Base-by-base conservation (phyloP, 768 basidiomycete genomes). In the Rhizopogon rudus region DNA sequence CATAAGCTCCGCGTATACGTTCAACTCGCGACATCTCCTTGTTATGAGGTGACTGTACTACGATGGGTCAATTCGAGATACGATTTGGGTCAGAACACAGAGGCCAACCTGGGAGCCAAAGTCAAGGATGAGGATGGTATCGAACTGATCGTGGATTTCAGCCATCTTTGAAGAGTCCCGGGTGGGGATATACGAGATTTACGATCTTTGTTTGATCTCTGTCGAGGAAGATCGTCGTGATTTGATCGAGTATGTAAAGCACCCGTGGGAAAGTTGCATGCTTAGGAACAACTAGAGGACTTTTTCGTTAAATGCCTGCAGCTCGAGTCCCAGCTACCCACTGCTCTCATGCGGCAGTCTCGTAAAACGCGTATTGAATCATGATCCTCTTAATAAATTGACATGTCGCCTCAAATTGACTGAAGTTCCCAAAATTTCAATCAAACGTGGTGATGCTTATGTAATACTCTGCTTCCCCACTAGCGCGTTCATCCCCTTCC, bases 41-140 rank as follows among this genome's bases (percentile, higher is more conserved):
- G 95, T 97, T 71, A 98, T 98, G 59, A 99, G 77, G 77, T 98
- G 97, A 61, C 95, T 95, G 72, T 96, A 96, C 93, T 96, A 69
- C n/a, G 20, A 17, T 9, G 14, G 41, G 58, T 51, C 50, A 40
- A 44, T 52, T 49, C 28, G 39, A 22, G 16, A 31, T 43, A 28
- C 2, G 7, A 39, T 16, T 22, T 33, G 45, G 51, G 29, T 14
- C 7, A 50, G 13, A 51, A 35, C 2, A 29, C 28, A 16, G 25
- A 22, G 50, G 75, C 33, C 60, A 63, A 96, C 94, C 81, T 93
- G 95, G 9, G 94, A 97, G 52, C 96, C 96, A 72, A 98, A 98
- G 72, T 98, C 96, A 35, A 98, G 77, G 64, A 98, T 97, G 42
- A 98, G 84, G 60, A 98, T 86, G 22, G 95, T 95, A 66, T 98